Percentiles rank a stretch among this genome's conserved stretches.
These are phyloP conservation scores for Thielaviopsis euricoi DNA, from an alignment of 2,329 filamentous ascomycete species.

Conservation along the genomic window DNA sequence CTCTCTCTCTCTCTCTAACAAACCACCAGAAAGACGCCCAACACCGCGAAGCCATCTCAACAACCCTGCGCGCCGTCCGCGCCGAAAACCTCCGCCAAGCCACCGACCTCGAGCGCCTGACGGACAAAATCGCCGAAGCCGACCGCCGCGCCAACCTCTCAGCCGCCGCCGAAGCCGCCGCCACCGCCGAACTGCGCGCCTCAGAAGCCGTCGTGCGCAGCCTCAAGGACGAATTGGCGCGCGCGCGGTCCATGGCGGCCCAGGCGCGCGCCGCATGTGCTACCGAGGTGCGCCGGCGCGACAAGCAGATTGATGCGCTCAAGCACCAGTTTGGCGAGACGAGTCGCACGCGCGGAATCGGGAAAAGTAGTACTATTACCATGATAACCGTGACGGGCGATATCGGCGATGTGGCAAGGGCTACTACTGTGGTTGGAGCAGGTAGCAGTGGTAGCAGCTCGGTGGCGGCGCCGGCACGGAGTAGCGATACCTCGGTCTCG, in stretches of 20 bases:
- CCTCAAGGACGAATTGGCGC: constrained; percentile 70
- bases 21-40: constrained; percentile 64
- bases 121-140: constrained; percentile 36
- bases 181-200: constrained; percentile 52
- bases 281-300: constrained; percentile 79
- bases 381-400: constrained; percentile 42
- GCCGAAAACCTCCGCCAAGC: constrained; percentile 59
- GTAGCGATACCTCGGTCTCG: not conserved
- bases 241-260: constrained; percentile 61
- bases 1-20: not conserved
- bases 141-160: constrained; percentile 38
- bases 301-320: constrained; percentile 72
- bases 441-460: too few species aligned
- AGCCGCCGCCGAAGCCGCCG: constrained; percentile 54
- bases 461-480: constrained; percentile 22
- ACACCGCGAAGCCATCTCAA: constrained; percentile 67
- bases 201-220: constrained; percentile 58
- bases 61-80: constrained; percentile 59
- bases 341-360: constrained; percentile 42
- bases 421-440: too few species aligned
- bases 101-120: constrained; percentile 45
- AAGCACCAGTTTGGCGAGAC: constrained; percentile 72
- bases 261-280: constrained; percentile 78
- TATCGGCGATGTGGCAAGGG: constrained; percentile 21
- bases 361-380: constrained; percentile 36